Conservation (phyloP, 176 grass and related monocot genomes). For the Phoenix roebelenii region DNA sequence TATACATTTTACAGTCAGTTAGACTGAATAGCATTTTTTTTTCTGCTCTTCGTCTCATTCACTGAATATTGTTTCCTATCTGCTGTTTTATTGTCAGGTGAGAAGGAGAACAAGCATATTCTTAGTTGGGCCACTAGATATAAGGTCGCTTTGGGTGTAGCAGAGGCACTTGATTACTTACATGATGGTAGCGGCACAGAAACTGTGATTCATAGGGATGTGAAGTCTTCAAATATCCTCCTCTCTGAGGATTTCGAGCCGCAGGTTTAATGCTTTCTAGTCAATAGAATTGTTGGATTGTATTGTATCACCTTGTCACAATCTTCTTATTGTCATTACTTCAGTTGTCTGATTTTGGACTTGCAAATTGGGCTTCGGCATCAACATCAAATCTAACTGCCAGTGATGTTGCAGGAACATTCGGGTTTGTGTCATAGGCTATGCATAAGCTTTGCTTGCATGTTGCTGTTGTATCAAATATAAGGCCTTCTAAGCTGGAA, state of each 20-base stretch:
- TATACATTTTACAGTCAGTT: slow-evolving; percentile 6
- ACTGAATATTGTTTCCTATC: neutral
- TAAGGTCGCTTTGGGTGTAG: slow-evolving; percentile 58
- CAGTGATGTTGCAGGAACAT: slow-evolving; percentile 87
- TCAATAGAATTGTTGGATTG: neutral
- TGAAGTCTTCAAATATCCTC: slow-evolving; percentile 96
- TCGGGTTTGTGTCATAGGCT: slow-evolving; percentile 49
- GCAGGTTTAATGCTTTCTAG: slow-evolving; percentile 35
- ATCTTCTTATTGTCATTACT: slow-evolving; percentile 13
- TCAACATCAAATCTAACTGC: slow-evolving; percentile 54
- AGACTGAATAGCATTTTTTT: no score
- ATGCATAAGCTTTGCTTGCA: neutral
- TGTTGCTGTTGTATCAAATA: slow-evolving; percentile 15
- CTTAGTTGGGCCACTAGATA: slow-evolving; percentile 72
- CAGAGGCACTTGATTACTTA: slow-evolving; percentile 78
- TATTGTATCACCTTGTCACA: slow-evolving; percentile 12
- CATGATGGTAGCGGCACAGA: slow-evolving; percentile 42
- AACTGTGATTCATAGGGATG: slow-evolving; percentile 82
- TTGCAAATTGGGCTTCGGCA: slow-evolving; percentile 76
- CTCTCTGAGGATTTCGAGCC: slow-evolving; percentile 72
- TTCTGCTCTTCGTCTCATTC: no score
- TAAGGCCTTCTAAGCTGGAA: slow-evolving; percentile 19
- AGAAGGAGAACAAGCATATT: slow-evolving; percentile 29
- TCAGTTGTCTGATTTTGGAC: slow-evolving; percentile 93
- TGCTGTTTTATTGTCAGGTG: slow-evolving; percentile 38